Conservation (phyloP, 106 monocot genomes). For the Alisma plantagoaquatica region DNA sequence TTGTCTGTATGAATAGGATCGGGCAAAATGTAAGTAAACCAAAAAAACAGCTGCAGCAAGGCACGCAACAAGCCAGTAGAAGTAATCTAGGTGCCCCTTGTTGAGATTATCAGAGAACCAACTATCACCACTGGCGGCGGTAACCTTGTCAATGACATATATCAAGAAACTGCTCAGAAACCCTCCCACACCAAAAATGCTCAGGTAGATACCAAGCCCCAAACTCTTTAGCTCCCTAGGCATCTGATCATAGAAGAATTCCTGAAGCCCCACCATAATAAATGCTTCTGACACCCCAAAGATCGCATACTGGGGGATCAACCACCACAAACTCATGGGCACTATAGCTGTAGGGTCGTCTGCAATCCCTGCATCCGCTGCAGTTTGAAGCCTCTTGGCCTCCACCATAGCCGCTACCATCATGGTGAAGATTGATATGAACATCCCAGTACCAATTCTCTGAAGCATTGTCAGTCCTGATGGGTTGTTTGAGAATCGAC, state of each 20-base stretch:
- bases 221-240: slow-evolving; percentile 26
- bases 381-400: slow-evolving; percentile 24
- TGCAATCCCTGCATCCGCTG: slow-evolving; percentile 20
- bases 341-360: slow-evolving; percentile 24
- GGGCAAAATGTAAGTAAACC: slow-evolving; percentile 31
- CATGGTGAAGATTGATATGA: slow-evolving; percentile 13
- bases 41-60: slow-evolving; percentile 16
- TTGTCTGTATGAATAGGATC: no score
- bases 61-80: no score
- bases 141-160: slow-evolving; percentile 14
- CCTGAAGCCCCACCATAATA: slow-evolving; percentile 33
- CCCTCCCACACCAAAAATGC: slow-evolving; percentile 37
- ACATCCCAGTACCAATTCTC: slow-evolving; percentile 34
- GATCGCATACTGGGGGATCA: slow-evolving; percentile 31
- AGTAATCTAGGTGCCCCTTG: no score
- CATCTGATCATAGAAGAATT: slow-evolving; percentile 36
- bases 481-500: slow-evolving; percentile 14
- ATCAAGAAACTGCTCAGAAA: slow-evolving; percentile 30
- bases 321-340: no score
- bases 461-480: slow-evolving; percentile 35
- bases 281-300: slow-evolving; percentile 22
- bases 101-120: slow-evolving; percentile 40
- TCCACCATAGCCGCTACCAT: slow-evolving; percentile 29
- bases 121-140: slow-evolving; percentile 10
- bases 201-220: slow-evolving; percentile 33